Evolutionary conservation across 1,284 basidiomycete species (phyloP).

Genomic region (Vanrija sp.): DNA sequence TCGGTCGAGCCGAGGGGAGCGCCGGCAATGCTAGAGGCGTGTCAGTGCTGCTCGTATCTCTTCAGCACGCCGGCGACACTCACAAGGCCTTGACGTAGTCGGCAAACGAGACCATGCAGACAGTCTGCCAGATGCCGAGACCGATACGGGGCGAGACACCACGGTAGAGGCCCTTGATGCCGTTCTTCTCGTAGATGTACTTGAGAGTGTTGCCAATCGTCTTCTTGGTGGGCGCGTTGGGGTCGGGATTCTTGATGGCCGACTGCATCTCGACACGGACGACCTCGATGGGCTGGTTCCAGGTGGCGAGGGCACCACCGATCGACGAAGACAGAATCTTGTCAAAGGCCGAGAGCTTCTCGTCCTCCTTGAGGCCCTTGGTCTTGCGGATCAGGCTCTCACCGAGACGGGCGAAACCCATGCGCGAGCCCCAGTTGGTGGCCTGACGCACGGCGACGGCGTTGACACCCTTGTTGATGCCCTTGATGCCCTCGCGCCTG

Average conservation of each 20-base stretch:
- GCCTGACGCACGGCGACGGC: constrained; percentile 96
- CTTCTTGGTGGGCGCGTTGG: constrained; percentile 77
- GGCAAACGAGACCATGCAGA: constrained; percentile 97
- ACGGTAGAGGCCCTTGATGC: constrained; percentile 93
- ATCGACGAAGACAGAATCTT: constrained; percentile 87
- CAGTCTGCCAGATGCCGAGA: constrained; percentile 58
- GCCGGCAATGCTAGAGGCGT: background rate
- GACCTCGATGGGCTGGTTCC: constrained; percentile 98
- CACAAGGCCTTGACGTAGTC: constrained; percentile 65
- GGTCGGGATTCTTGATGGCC: constrained; percentile 75
- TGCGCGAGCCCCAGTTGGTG: constrained; percentile 99
- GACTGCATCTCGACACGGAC: constrained; percentile 80
- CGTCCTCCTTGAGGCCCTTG: constrained; percentile 59
- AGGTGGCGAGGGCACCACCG: constrained; percentile 91
- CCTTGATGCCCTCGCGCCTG: constrained; percentile 83
- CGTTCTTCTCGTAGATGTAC: constrained; percentile 95
- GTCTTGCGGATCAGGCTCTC: constrained; percentile 74
- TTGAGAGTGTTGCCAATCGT: constrained; percentile 85
- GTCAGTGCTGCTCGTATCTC: no score
- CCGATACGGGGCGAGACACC: constrained; percentile 96
- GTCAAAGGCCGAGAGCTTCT: constrained; percentile 72
- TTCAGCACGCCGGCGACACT: no score
- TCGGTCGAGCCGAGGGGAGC: no score
- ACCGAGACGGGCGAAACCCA: constrained; percentile 94
- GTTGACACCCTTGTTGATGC: constrained; percentile 99